Base-by-base conservation (phyloP, 176 grass and related monocot genomes). In the Tuctoria greenei region DNA sequence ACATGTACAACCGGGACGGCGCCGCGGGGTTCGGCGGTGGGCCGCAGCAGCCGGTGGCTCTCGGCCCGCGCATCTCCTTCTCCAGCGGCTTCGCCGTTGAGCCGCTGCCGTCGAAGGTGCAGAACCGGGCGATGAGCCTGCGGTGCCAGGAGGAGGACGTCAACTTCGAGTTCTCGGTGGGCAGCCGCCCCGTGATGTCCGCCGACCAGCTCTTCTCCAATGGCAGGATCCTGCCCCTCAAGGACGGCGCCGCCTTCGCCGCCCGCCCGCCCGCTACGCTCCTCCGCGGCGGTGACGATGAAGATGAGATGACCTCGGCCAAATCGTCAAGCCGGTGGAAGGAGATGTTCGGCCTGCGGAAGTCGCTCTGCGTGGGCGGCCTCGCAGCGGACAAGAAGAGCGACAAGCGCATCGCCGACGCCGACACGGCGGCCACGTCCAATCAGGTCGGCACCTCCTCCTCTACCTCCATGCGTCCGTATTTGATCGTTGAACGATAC, bases 181-280 rank as follows among this genome's bases (percentile, higher is more conserved):
- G 89, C 18, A 84, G 91, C 82, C 89, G 85, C 73, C 86, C 83
- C 59, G 95, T 95, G 91, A 99, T 92, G 77, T 91, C 89, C 18
- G 95, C 95, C 45, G 95, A 99, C 77, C 87, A 99, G 89, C 92
- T 99, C 80, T 99, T 99, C 87, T 99, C 87, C 76, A 99, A 99
- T 82, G 95, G 95, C 50, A 75, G 89, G 67, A 87, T 99, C 71
- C 82, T 99, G 13, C 91, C 95, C 5, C 76, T 99, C 60, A 95
- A 92, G 83, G 89, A 86, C 37, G 85, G 69, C 45, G 31, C 1
- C 74, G 27, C 18, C 44, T 45, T 64, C 79, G 27, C 47, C 49
- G 62, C 24, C 44, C 76, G 79, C 18, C 73, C 72, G 14, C 39
- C 57, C 38, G 72, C 70, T 36, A 93, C 88, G 13, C 88, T 93